Base-by-base conservation (phyloP, 768 basidiomycete genomes). In the Candolleomyces eurysporus region DNA sequence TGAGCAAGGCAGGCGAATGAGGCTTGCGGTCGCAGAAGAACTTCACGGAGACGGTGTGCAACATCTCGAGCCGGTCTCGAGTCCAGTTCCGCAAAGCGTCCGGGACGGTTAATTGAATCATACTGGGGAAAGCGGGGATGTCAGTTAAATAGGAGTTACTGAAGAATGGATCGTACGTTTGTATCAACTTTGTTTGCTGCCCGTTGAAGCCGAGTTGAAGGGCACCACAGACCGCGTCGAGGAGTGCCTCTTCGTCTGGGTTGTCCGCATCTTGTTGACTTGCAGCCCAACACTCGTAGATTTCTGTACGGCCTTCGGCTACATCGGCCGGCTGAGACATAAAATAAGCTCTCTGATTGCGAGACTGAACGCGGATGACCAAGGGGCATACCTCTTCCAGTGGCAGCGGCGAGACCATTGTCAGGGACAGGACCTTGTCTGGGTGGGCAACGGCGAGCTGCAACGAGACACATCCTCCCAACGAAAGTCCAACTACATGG, bases 401-500 rank as follows among this genome's bases (percentile, higher is more conserved):
- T 0, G 76, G 62, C 39, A 75, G 60, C 13, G 76, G 76, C 1
- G 78, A 76, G 60, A 75, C 72, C 40, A 79, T 61, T 5, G 69
- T 72, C 32, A 78, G 63, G 0, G 78, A 77, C 19, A 71, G 62
- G 4, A 75, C 67, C 49, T 61, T 59, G 9, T 72, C 63, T 4
- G 78, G 76, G 60, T 72, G 71, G 4, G 65, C 63, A n/a, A 69
- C 67, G n/a, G 73, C 71, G 17, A 78, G 49, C 45, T 76, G 72
- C 42, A 76, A 61, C 17, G 75, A 74, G 19, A 77, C 67, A 42
- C 68, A 69, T 26, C 70, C 68, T 5, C 75, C 76, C 50, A 75
- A 73, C 5, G 74, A 74, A 16, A 77, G 63, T 10, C 73, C 76
- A 45, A 76, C 74, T 45, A 79, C 59, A 61, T 79, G 78, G 45